Evolutionary conservation across 2,329 filamentous ascomycete genomes (phyloP), one percentile per base, ranked within the genome.

Genomic region (Hysterium pulicare): DNA sequence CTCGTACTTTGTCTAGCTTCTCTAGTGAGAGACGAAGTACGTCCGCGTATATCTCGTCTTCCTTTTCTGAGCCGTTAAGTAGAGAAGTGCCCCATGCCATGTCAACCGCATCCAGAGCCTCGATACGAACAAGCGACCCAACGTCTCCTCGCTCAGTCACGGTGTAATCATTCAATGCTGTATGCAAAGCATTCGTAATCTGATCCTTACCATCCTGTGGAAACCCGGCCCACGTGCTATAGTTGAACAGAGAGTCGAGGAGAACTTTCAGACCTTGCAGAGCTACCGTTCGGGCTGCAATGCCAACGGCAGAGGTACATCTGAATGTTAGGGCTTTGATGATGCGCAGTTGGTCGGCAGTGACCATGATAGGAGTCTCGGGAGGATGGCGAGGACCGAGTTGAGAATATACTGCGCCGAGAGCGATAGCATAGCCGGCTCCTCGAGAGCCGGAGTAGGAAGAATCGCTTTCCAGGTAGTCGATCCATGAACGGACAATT

Each of bases 81-180:
- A 53, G 34, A 10, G 39, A 51, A 22, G 44, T 44, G n/a, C 45
- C 45, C 57, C 62, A 69, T 5, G 61, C 62, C 24, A 59, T 60
- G 68, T 77, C 81, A 2, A 89, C 73, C 2, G 81, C 81, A 46
- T 79, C 77, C 10, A 96, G 76, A 19, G 88, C 90, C 63, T 90
- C 85, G 4, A 91, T 72, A 3, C 93, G 79, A 3, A 95, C 86
- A 40, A 90, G 79, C 0, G 90, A 95, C 4, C 93, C 93, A 37
- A 97, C 78, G 58, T 98, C 93, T 13, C 93, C 93, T 43, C 90
- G 77, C 11, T 90, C 84, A 51, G 88, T 91, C 3, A 88, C 90
- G 0, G 88, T 95, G 59, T 97, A 97, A 61, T 98, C 90, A 51
- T 91, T 85, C 21, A 98, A 68, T 0, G 84, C 70, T 21, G 57